Evolutionary conservation across 345 rosid genomes (phyloP).

Genomic region (Acer campestre): DNA sequence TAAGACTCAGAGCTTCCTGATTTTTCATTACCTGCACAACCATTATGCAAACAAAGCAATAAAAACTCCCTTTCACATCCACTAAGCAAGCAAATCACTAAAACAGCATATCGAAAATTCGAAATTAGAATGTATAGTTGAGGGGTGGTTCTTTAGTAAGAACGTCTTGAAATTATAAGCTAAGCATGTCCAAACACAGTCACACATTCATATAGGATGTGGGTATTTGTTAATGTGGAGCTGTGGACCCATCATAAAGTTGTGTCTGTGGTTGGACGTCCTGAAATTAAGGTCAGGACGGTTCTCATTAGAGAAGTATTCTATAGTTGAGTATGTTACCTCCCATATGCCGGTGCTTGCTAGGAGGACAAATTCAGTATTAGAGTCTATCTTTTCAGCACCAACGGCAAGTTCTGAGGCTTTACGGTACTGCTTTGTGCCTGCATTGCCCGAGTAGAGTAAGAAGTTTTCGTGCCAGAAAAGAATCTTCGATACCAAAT

Average conservation of each 20-base stretch:
- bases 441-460: slow-evolving; percentile 20
- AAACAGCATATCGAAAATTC: not conserved
- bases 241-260: too few species aligned
- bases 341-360: slow-evolving; percentile 83
- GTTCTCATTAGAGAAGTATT: too few species aligned
- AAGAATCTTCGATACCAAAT: not conserved
- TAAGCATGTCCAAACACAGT: too few species aligned
- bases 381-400: slow-evolving; percentile 41
- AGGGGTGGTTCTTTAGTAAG: too few species aligned
- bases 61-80: not conserved
- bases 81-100: too few species aligned
- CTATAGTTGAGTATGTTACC: slow-evolving; percentile 31
- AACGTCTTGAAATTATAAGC: too few species aligned
- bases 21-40: slow-evolving; percentile 63
- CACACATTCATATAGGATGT: too few species aligned
- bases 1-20: slow-evolving; percentile 71
- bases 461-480: too few species aligned
- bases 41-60: not conserved
- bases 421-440: slow-evolving; percentile 18
- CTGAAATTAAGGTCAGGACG: too few species aligned
- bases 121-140: not conserved
- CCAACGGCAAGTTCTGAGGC: slow-evolving; percentile 41
- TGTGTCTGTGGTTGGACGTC: too few species aligned
- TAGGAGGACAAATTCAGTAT: slow-evolving; percentile 66
- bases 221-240: too few species aligned